Evolutionary conservation across 1,284 basidiomycete species (phyloP), one percentile per base, ranked within the genome.

Genomic region (Taiwanofungus camphoratus): DNA sequence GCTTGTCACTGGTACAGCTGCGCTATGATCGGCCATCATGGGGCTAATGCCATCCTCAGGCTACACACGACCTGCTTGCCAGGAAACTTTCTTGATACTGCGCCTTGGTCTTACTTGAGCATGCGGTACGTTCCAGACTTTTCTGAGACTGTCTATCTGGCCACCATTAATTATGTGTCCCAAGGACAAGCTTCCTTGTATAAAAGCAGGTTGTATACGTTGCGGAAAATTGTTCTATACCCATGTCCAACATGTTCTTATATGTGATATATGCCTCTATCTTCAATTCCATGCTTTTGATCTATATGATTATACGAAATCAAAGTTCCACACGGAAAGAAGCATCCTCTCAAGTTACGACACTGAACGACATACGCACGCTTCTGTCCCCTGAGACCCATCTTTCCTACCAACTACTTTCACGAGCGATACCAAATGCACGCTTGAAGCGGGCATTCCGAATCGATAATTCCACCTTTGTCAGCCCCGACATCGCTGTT

Each of bases 361-460:
- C 7, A 9, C n/a, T 15, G 1, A 15, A 20, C 6, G 38, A 39
- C 3, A 32, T 45, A 13, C 21, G 9, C 3, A 16, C 3, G 2
- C 11, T 45, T 0, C 38, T 45, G n/a, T 15, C 16, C 15, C 42
- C 36, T 12, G 20, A 19, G 2, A 4, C 18, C 5, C 8, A 27
- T 6, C 21, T 42, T 18, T 19, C 22, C 15, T 12, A 21, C 7
- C 43, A 44, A 1, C 61, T 76, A 2, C 35, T 22, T 1, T 58
- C 69, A 1, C 66, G 76, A 0, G 67, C 76, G 0, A 18, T 42
- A 0, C 64, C 77, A 0, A 79, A 79, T 33, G 39, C 57, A 23
- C 65, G 73, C 0, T 63, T 79, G 0, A 51, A 66, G 1, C 56
- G 54, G 0, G 69, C 73, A 0, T 71, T 79, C 29, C 47, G 51